Percentiles rank a stretch among this genome's conserved stretches.
Evolutionary conservation across 345 rosid species (phyloP).

Genomic region (Melaleuca quinquenervia): DNA sequence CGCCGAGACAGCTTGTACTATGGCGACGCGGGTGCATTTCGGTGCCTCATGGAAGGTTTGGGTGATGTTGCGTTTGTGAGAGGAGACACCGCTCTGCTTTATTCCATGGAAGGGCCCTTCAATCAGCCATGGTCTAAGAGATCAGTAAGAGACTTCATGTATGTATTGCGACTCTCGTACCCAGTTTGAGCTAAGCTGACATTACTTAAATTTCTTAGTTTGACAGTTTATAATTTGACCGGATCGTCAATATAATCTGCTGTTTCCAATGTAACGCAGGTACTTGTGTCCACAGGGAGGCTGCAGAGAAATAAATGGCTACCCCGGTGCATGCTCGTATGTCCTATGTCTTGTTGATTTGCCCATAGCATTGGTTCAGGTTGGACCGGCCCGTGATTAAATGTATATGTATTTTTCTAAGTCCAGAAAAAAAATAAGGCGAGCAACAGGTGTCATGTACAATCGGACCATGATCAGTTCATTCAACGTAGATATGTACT

Average conservation of each 20-base stretch:
- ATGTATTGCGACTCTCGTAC: neutral
- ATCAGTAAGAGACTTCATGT: constrained; percentile 27
- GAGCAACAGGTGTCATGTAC: neutral
- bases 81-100: constrained; percentile 18
- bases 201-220: neutral
- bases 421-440: neutral
- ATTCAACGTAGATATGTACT: too few species aligned
- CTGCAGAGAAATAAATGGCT: constrained; percentile 32
- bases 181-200: neutral
- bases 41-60: constrained; percentile 22
- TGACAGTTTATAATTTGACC: neutral
- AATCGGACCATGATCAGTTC: neutral
- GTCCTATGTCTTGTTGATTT: neutral
- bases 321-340: constrained; percentile 28
- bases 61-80: constrained; percentile 31
- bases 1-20: neutral
- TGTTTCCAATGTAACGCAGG: constrained; percentile 8
- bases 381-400: neutral
- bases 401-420: neutral
- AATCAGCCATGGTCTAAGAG: constrained; percentile 24
- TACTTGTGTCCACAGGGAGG: constrained; percentile 28
- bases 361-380: neutral
- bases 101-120: constrained; percentile 20
- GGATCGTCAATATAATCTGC: neutral
- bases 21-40: constrained; percentile 20